These are phyloP conservation scores for Xerocomellus intermedius DNA, from an alignment of 768 basidiomycete species.

Conservation along the genomic window DNA sequence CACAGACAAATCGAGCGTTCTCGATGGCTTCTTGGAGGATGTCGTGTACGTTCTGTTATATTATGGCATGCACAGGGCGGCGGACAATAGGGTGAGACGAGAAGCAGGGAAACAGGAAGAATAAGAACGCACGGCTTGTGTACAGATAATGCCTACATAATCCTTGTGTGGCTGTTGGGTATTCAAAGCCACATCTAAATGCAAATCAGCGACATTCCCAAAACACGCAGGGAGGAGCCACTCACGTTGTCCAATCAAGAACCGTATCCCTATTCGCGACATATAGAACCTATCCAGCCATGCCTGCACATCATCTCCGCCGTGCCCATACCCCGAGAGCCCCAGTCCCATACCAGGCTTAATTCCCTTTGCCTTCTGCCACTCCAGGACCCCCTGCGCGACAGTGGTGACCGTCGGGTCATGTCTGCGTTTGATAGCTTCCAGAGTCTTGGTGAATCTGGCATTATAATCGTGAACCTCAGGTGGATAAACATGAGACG, in stretches of 20 bases:
- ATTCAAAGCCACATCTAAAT: slow-evolving; percentile 90
- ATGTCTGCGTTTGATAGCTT: slow-evolving; percentile 89
- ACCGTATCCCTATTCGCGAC: slow-evolving; percentile 93
- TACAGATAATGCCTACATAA: slow-evolving; percentile 98
- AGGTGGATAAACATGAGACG: slow-evolving; percentile 77
- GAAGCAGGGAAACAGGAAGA: neutral
- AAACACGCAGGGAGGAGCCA: slow-evolving; percentile 5
- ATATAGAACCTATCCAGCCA: slow-evolving; percentile 98
- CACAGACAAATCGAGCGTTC: slow-evolving; percentile 92
- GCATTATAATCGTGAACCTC: slow-evolving; percentile 93
- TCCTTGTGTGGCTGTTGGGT: slow-evolving; percentile 85
- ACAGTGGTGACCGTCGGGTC: slow-evolving; percentile 98
- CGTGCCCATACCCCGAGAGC: slow-evolving; percentile 46
- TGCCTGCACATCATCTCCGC: slow-evolving; percentile 85
- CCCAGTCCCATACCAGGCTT: slow-evolving; percentile 30
- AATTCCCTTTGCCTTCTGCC: slow-evolving; percentile 64
- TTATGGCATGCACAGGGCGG: neutral
- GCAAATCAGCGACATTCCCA: neutral
- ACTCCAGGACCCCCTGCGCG: slow-evolving; percentile 94
- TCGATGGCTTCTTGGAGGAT: slow-evolving; percentile 99
- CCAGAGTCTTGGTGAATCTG: slow-evolving; percentile 82
- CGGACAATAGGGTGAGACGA: neutral
- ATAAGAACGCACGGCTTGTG: slow-evolving; percentile 63
- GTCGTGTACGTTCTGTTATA: slow-evolving; percentile 83
- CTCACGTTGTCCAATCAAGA: slow-evolving; percentile 94